Conservation (phyloP, 1,139 yeast genomes). For the Blastobotrys elegans region DNA sequence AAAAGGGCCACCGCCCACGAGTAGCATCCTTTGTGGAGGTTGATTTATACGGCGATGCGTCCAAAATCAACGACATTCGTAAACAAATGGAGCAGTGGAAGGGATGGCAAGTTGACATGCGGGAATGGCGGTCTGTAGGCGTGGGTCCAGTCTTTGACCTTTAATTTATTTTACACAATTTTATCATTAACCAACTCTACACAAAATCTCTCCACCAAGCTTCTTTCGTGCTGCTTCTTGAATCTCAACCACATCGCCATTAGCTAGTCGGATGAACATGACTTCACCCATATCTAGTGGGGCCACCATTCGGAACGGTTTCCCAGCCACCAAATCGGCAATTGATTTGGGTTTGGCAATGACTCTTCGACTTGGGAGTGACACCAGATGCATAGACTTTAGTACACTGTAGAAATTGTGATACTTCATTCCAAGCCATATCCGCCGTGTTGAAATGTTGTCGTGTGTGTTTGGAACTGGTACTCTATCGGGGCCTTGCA, state of each 20-base stretch:
- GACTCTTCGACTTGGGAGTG: conserved; percentile 81
- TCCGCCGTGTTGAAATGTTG: conserved; percentile 76
- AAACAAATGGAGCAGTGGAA: conserved; percentile 57
- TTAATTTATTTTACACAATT: conserved; percentile 24
- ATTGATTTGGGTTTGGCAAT: conserved; percentile 60
- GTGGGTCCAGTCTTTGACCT: conserved; percentile 54
- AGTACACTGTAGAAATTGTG: conserved; percentile 76
- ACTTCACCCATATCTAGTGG: conserved; percentile 91
- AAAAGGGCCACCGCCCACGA: conserved; percentile 18
- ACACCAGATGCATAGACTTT: conserved; percentile 63
- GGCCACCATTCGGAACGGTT: conserved; percentile 64
- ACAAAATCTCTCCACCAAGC: conserved; percentile 71
- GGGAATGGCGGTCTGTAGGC: conserved; percentile 66
- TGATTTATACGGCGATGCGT: conserved; percentile 34
- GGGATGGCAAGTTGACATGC: conserved; percentile 85
- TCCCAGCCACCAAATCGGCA: conserved; percentile 69
- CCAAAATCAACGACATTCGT: conserved; percentile 27
- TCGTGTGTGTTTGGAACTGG: conserved; percentile 83
- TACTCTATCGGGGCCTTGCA: conserved; percentile 73
- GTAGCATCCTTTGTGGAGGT: conserved; percentile 34
- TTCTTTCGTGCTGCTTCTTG: conserved; percentile 81
- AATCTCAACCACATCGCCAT: conserved; percentile 58
- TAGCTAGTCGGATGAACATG: conserved; percentile 54
- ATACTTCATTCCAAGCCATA: conserved; percentile 91
- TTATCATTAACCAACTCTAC: conserved; percentile 60